Evolutionary conservation across 352 stramenopile species (phyloP).

Genomic region (Phytophthora agathidicida): DNA sequence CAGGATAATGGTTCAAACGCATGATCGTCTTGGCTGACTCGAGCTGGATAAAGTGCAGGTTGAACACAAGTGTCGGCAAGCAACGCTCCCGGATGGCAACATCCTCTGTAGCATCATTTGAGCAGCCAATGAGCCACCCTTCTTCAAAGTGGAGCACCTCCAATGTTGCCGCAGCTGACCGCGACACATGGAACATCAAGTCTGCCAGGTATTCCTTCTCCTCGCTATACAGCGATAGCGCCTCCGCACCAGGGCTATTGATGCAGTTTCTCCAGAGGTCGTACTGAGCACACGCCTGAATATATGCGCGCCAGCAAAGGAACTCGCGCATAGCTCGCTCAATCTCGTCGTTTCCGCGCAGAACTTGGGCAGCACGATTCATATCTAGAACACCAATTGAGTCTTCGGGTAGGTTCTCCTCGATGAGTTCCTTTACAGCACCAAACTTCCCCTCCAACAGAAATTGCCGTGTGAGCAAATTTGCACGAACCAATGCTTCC

Average conservation of each 20-base stretch:
- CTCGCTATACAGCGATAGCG: conserved; percentile 62
- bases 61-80: conserved; percentile 71
- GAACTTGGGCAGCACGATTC: conserved; percentile 51
- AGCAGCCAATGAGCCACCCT: conserved; percentile 71
- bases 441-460: conserved; percentile 73
- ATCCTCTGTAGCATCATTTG: conserved; percentile 50
- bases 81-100: conserved; percentile 53
- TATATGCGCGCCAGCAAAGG: conserved; percentile 77
- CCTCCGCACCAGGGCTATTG: conserved; percentile 26
- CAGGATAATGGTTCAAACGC: conserved; percentile 71
- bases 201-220: conserved; percentile 80
- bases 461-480: conserved; percentile 74
- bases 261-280: conserved; percentile 76
- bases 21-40: conserved; percentile 77
- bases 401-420: conserved; percentile 67
- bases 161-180: conserved; percentile 52
- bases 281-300: conserved; percentile 68
- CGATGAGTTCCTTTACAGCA: conserved; percentile 62
- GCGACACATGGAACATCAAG: conserved; percentile 78
- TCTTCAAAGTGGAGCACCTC: conserved; percentile 84
- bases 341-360: conserved; percentile 51
- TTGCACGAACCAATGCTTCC: conserved; percentile 62
- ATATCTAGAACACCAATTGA: conserved; percentile 70
- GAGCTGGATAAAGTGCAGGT: conserved; percentile 80
- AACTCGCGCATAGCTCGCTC: conserved; percentile 63